Percentiles rank a stretch among this genome's conserved stretches.
Evolutionary conservation across 2,329 filamentous ascomycete genomes (phyloP).

Genomic region (Pseudocercospora crystallina): DNA sequence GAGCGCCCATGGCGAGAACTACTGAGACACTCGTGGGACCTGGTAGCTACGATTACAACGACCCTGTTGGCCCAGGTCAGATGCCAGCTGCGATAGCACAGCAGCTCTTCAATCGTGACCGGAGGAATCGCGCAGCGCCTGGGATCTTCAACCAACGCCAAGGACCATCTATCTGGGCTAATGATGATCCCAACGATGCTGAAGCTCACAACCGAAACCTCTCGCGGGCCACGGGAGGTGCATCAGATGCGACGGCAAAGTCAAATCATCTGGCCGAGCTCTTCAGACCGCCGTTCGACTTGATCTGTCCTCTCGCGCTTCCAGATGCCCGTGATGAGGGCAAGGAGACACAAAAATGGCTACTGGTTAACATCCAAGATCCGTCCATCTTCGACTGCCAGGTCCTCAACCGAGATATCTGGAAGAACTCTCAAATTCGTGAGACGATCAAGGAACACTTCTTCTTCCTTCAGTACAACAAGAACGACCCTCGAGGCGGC

Average conservation of each 20-base stretch:
- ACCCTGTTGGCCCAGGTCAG: constrained; percentile 53
- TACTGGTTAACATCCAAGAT: constrained; percentile 94
- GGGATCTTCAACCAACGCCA: constrained; percentile 71
- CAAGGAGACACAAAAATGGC: constrained; percentile 88
- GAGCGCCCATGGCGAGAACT: constrained; percentile 86
- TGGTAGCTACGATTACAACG: constrained; percentile 47
- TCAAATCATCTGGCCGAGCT: constrained; percentile 81
- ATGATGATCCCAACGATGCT: constrained; percentile 50
- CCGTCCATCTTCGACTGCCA: constrained; percentile 93
- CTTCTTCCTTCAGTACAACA: constrained; percentile 91
- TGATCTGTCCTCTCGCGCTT: constrained; percentile 80
- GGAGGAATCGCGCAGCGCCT: constrained; percentile 26
- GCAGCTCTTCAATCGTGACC: constrained; percentile 56
- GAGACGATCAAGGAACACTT: constrained; percentile 89
- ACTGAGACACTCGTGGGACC: constrained; percentile 89
- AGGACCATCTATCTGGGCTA: constrained; percentile 57
- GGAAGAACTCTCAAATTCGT: constrained; percentile 80
- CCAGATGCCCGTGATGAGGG: constrained; percentile 81
- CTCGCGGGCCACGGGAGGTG: constrained; percentile 62
- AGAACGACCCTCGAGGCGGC: constrained; percentile 73
- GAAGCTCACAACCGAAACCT: constrained; percentile 55
- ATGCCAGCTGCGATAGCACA: constrained; percentile 64
- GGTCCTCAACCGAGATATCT: constrained; percentile 87
- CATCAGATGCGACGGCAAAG: constrained; percentile 66
- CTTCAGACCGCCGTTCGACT: constrained; percentile 86